phyloP scores from a whole-genome alignment of 179 eudicot genomes.

The Camellia oleifera region DNA sequence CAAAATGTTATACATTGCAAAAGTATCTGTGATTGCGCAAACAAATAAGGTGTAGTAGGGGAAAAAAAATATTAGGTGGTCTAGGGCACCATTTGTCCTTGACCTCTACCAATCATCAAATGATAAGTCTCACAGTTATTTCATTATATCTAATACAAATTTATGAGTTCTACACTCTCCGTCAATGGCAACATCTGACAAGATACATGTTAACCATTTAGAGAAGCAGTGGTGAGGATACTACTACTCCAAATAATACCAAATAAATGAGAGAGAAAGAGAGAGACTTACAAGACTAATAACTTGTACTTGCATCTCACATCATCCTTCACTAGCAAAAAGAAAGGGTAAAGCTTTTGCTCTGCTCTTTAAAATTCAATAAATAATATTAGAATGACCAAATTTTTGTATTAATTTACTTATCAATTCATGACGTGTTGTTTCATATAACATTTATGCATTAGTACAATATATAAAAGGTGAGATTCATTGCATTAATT shows the following conservation, averaged over 20 bases:
- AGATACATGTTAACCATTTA: constrained; percentile 10
- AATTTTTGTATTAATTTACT: too few species aligned
- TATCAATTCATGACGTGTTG: too few species aligned
- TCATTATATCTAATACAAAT: too few species aligned
- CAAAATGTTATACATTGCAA: background rate
- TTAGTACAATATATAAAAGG: too few species aligned
- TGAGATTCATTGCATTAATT: too few species aligned
- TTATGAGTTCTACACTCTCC: too few species aligned
- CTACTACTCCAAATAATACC: background rate
- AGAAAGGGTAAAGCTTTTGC: background rate
- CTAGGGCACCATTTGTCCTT: too few species aligned
- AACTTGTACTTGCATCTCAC: constrained; percentile 13
- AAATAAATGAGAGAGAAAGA: background rate
- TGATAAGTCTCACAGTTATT: too few species aligned
- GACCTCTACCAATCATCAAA: too few species aligned
- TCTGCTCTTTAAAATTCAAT: background rate
- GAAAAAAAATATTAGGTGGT: too few species aligned
- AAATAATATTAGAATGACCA: too few species aligned
- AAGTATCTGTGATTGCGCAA: background rate
- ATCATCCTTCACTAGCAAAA: constrained; percentile 7
- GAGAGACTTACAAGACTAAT: background rate
- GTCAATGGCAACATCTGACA: background rate
- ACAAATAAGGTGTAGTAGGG: background rate
- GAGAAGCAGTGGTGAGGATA: background rate
- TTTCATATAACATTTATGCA: too few species aligned